Evolutionary conservation across 257 asterid genomes (phyloP).

Genomic region (Linderniella brevidens): DNA sequence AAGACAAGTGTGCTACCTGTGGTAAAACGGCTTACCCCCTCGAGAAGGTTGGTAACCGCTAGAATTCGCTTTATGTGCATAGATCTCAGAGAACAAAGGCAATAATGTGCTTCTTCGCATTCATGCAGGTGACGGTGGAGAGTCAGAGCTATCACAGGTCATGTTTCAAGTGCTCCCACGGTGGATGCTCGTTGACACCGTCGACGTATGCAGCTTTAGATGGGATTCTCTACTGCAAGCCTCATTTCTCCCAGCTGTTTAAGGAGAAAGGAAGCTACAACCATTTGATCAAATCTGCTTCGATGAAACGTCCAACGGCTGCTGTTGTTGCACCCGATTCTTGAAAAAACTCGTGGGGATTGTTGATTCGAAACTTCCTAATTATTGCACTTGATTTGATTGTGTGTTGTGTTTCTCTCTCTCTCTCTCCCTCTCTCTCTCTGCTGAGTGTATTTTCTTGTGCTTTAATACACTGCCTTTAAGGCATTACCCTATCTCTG

Average conservation of each 20-base stretch:
- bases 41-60: constrained; percentile 48
- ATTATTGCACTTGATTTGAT: no score
- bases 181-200: constrained; percentile 79
- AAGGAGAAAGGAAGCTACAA: constrained; percentile 91
- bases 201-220: constrained; percentile 82
- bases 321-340: constrained; percentile 11
- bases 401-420: no score
- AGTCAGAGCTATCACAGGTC: constrained; percentile 81
- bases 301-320: constrained; percentile 49
- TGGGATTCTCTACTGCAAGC: constrained; percentile 80
- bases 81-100: no score
- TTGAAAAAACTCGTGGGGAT: not conserved
- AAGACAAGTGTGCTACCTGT: constrained; percentile 86
- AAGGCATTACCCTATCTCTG: no score
- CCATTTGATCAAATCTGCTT: constrained; percentile 70
- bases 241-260: constrained; percentile 86
- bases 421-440: no score
- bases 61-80: no score
- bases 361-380: no score
- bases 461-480: no score
- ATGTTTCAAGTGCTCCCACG: constrained; percentile 84
- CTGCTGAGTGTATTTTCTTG: no score
- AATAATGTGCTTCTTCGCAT: not conserved
- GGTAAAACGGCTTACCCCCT: constrained; percentile 88
- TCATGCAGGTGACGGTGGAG: constrained; percentile 62